phyloP scores from a whole-genome alignment of 1,284 basidiomycete species.

The Cutaneotrichosporon cutaneum region DNA sequence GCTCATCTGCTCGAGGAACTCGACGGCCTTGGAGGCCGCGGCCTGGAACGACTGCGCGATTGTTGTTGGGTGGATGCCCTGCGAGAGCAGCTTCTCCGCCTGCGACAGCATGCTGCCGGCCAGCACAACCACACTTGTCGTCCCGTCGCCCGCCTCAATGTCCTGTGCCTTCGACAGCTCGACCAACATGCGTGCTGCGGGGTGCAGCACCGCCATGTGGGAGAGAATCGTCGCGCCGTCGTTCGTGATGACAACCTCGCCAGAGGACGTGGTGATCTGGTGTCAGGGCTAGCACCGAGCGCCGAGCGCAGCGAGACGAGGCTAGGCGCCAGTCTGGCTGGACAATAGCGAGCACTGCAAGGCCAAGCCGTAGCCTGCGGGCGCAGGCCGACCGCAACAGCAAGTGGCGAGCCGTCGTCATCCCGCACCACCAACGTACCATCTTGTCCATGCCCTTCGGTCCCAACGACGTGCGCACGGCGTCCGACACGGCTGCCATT shows the following conservation, averaged over 20 bases:
- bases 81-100: slow-evolving; percentile 94
- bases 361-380: no score
- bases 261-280: slow-evolving; percentile 95
- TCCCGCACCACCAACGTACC: slow-evolving; percentile 57
- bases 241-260: slow-evolving; percentile 97
- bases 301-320: background rate
- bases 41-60: slow-evolving; percentile 94
- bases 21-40: slow-evolving; percentile 88
- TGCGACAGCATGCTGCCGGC: slow-evolving; percentile 90
- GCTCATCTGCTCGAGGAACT: slow-evolving; percentile 89
- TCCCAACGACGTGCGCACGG: slow-evolving; percentile 92
- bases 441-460: slow-evolving; percentile 99
- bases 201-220: slow-evolving; percentile 96
- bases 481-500: slow-evolving; percentile 85
- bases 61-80: slow-evolving; percentile 96
- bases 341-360: background rate
- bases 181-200: slow-evolving; percentile 98
- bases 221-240: slow-evolving; percentile 98
- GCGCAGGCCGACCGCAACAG: no score
- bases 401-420: no score
- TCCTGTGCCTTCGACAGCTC: slow-evolving; percentile 98
- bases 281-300: slow-evolving; percentile 1
- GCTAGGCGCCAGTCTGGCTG: background rate
- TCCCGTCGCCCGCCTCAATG: slow-evolving; percentile 97
- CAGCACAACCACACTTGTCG: slow-evolving; percentile 96